Base-by-base conservation (phyloP, 768 basidiomycete species). In the Trichaptum fuscoviolaceum region DNA sequence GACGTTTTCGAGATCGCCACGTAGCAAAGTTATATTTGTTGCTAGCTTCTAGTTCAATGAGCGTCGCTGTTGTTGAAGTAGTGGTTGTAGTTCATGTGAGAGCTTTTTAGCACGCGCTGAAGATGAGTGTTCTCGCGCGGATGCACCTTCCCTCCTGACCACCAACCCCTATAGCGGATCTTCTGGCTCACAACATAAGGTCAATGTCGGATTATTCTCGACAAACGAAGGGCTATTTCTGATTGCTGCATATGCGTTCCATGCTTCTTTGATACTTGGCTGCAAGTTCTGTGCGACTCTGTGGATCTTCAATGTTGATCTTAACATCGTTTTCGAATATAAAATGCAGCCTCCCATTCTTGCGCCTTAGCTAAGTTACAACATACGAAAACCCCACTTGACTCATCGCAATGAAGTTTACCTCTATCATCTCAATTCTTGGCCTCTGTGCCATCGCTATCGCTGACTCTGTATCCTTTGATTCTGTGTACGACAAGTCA, bases 401-500 rank as follows among this genome's bases (percentile, higher is more conserved):
- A 30, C 12, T 52, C 42, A 12, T 52, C 42, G 15, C 12, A 52
- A 61, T 61, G 59, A 61, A 61, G 30, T 61, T 61, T 18, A 25
- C 30, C 10, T 12, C 42, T 20, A 20, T 52, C 42, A 4, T 52
- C 42, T 52, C 42, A 12, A 7, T 18, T 18, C 59, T 61, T 23
- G 59, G 7, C 18, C 59, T 61, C 23, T 23, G n/a, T 62, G 62
- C 52, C 57, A 67, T 62, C 63, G 63, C 24, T 63, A 58, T 62
- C 10, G 36, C 61, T 0, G 1, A 69, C 60, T 69, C 26, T 4
- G 66, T 77, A n/a, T 70, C 75, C 61, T 78, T 75, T 60, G 76
- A 79, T 69, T 70, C 42, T 8, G 69, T 64, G 27, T 80, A 77
- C 65, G 78, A 76, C 67, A 63, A 75, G 2, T 7, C 71, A 24